Percentiles rank a stretch among this genome's conserved stretches.
phyloP scores from a whole-genome alignment of 805 yeast species.

The Candida coleopterorum region DNA sequence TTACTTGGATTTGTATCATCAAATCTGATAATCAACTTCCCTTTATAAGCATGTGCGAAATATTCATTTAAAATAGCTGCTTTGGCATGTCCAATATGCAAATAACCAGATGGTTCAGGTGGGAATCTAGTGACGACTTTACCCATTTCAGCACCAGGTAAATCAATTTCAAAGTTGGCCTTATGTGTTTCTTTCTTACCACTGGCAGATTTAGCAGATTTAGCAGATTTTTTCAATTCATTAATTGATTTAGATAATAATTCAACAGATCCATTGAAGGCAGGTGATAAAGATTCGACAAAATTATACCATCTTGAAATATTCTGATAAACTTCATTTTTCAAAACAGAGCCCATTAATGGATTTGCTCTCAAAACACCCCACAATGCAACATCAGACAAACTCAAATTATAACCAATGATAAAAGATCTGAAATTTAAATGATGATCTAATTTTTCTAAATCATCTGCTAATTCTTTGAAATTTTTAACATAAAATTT shows the following conservation, averaged over 20 bases:
- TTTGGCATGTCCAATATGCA: constrained; percentile 98
- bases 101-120: constrained; percentile 98
- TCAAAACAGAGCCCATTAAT: constrained; percentile 85
- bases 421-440: constrained; percentile 81
- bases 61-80: constrained; percentile 96
- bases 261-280: constrained; percentile 68
- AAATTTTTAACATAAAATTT: constrained; percentile 80
- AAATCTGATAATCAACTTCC: constrained; percentile 93
- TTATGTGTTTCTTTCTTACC: constrained; percentile 82
- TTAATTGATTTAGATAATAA: constrained; percentile 60
- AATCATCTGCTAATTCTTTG: constrained; percentile 71
- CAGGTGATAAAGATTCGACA: constrained; percentile 54
- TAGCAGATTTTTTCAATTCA: constrained; percentile 60
- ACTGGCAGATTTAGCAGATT: constrained; percentile 39
- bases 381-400: constrained; percentile 88
- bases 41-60: constrained; percentile 93
- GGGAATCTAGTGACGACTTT: constrained; percentile 98
- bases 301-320: constrained; percentile 90
- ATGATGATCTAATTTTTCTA: constrained; percentile 78
- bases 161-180: constrained; percentile 92
- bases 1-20: constrained; percentile 98
- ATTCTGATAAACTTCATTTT: constrained; percentile 78
- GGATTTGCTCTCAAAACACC: constrained; percentile 92
- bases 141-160: constrained; percentile 88
- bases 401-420: constrained; percentile 58